Percentiles rank a stretch among this genome's conserved stretches.
phyloP scores from a whole-genome alignment of 2,329 filamentous ascomycete genomes.

The Paecilomyces dactylethromorphus region DNA sequence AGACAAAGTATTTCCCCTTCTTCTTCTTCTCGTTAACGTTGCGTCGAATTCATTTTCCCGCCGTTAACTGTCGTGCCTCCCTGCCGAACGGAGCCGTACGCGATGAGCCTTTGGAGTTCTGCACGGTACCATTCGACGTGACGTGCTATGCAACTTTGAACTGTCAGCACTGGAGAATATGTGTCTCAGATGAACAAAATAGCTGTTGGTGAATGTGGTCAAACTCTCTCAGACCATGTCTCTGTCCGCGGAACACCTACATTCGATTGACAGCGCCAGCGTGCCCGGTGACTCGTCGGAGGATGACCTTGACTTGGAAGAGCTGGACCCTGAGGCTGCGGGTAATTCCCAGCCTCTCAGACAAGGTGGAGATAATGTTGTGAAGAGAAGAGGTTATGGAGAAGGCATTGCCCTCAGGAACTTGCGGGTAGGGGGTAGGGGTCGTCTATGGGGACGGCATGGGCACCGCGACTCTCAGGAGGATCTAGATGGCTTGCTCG shows the following conservation, averaged over 20 bases:
- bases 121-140: slow-evolving; percentile 12
- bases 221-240: slow-evolving; percentile 21
- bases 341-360: slow-evolving; percentile 11
- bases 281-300: slow-evolving; percentile 31
- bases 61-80: background rate
- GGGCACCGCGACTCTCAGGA: slow-evolving; percentile 48
- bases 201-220: slow-evolving; percentile 1
- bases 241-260: slow-evolving; percentile 29
- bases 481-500: slow-evolving; percentile 61
- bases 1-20: background rate
- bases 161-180: slow-evolving; percentile 11
- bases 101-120: background rate
- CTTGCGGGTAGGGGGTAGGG: slow-evolving; percentile 43
- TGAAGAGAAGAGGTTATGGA: slow-evolving; percentile 25
- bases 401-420: slow-evolving; percentile 42
- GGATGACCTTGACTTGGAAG: slow-evolving; percentile 40
- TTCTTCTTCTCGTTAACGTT: background rate
- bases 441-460: slow-evolving; percentile 33
- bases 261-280: slow-evolving; percentile 24
- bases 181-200: slow-evolving; percentile 11
- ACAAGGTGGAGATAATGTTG: slow-evolving; percentile 14
- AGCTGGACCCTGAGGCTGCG: slow-evolving; percentile 35
- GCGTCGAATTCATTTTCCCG: background rate
- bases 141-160: slow-evolving; percentile 15
- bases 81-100: background rate